phyloP scores from a whole-genome alignment of 208 protist genomes.

The Wallacemonas collosoma region DNA sequence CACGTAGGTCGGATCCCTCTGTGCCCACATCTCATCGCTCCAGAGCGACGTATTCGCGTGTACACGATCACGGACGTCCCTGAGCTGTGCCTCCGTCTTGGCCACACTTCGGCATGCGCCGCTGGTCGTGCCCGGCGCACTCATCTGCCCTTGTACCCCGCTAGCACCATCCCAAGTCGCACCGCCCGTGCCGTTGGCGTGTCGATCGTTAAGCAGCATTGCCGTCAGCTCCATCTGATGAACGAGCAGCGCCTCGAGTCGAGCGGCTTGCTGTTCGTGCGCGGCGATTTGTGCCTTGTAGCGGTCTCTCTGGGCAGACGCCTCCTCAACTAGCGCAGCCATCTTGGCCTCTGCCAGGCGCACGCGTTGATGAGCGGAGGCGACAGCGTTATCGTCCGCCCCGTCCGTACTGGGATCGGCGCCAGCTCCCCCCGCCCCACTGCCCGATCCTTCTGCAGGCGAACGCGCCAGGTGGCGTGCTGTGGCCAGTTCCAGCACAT shows the following conservation, averaged over 20 bases:
- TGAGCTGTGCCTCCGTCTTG: not conserved
- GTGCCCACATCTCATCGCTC: constrained; percentile 8
- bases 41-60: constrained; percentile 11
- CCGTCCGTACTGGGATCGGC: constrained; percentile 9
- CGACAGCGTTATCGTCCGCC: constrained; percentile 48
- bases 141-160: not conserved
- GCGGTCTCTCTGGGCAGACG: constrained; percentile 73
- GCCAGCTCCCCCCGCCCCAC: not conserved
- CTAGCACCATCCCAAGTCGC: not conserved
- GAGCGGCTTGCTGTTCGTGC: constrained; percentile 36
- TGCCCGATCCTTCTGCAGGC: not conserved
- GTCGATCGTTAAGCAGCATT: constrained; percentile 30
- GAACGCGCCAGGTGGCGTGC: not conserved
- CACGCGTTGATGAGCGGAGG: constrained; percentile 63
- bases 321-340: constrained; percentile 74
- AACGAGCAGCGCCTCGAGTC: constrained; percentile 61
- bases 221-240: constrained; percentile 79
- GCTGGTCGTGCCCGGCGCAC: not conserved
- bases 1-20: constrained; percentile 49
- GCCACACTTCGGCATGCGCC: not conserved
- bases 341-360: constrained; percentile 69
- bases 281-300: constrained; percentile 64
- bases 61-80: not conserved
- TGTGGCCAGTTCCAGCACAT: constrained; percentile 13
- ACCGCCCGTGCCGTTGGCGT: not conserved